Evolutionary conservation across 306 rosid species (phyloP), one percentile per base, ranked within the genome.

Genomic region (Dryas octopetala): DNA sequence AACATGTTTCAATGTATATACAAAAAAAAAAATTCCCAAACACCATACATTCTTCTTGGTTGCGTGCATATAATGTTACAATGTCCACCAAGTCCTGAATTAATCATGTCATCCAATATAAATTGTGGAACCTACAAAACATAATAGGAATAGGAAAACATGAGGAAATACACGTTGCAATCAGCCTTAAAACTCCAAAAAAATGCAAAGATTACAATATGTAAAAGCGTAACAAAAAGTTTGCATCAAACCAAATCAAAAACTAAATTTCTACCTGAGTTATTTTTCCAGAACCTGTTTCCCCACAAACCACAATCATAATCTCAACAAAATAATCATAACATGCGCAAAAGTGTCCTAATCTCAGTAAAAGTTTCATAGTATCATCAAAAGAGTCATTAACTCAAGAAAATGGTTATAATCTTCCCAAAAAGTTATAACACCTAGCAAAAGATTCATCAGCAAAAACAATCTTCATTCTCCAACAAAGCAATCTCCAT

Each of bases 221-320:
- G 9, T 17, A 26, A 66, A 9, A 74, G 69, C 2, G 45, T 23
- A 72, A 45, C 13, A 51, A 50, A 71, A 9, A 51, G 60, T 73
- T 57, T 70, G 19, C 59, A 14, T 32, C 13, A 73, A 47, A 71
- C 49, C 15, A 23, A 23, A 23, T 64, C 40, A n/a, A 53, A 80
- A 66, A 70, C 69, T 71, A 26, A 73, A 74, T 66, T 64, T 57
- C 65, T 61, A 93, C 98, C 97, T 94, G 98, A 76, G 98, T 94
- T 80, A 97, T 94, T 90, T 94, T 94, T 76, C 98, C 98, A 49
- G 96, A 94, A 80, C 98, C 97, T 40, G 98, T 94, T 87, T 94
- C 98, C 78, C 98, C 98, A 81, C 98, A 90, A 83, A 94, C 96
- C 74, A 91, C 97, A 70, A 94, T 48, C 51, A 48, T 48, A 13